phyloP scores from a whole-genome alignment of 225 moss, liverwort and hornwort species.

The Asterella californica region DNA sequence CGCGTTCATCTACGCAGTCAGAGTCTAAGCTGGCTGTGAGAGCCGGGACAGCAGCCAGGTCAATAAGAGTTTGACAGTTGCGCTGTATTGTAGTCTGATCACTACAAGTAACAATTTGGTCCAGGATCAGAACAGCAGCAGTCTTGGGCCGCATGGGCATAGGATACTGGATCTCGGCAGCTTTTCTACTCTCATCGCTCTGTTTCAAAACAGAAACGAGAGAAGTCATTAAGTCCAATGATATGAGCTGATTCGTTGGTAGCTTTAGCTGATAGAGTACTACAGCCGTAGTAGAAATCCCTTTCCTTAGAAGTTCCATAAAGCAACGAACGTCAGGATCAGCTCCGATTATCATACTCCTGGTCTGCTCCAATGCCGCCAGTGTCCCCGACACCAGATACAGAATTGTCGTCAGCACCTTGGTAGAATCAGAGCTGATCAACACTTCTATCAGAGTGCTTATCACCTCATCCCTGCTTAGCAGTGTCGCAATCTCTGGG shows the following conservation, averaged over 20 bases:
- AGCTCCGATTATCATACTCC: constrained; percentile 22
- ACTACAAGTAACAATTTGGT: constrained; percentile 38
- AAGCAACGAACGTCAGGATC: constrained; percentile 34
- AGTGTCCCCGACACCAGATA: constrained; percentile 35
- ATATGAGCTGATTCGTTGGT: constrained; percentile 22
- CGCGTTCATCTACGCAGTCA: constrained; percentile 32
- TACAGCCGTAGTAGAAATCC: constrained; percentile 31
- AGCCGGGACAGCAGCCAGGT: constrained; percentile 30
- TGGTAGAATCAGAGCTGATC: constrained; percentile 18
- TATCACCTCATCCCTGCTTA: constrained; percentile 27
- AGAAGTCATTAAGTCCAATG: constrained; percentile 30
- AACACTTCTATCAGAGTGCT: constrained; percentile 42
- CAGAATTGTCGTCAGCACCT: constrained; percentile 31
- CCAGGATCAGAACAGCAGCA: constrained; percentile 41
- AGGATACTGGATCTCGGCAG: constrained; percentile 18
- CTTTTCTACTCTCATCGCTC: constrained; percentile 14
- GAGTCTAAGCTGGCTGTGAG: constrained; percentile 33
- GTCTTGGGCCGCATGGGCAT: constrained; percentile 37
- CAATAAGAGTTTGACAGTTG: constrained; percentile 21
- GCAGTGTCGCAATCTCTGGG: constrained; percentile 26
- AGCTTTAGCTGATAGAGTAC: constrained; percentile 41
- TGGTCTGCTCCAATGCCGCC: constrained; percentile 14
- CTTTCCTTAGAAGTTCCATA: constrained; percentile 25
- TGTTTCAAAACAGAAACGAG: constrained; percentile 33
- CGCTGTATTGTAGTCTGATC: constrained; percentile 21